Conservation (phyloP, 768 basidiomycete genomes). For the Coprinellus aureogranulatus region DNA sequence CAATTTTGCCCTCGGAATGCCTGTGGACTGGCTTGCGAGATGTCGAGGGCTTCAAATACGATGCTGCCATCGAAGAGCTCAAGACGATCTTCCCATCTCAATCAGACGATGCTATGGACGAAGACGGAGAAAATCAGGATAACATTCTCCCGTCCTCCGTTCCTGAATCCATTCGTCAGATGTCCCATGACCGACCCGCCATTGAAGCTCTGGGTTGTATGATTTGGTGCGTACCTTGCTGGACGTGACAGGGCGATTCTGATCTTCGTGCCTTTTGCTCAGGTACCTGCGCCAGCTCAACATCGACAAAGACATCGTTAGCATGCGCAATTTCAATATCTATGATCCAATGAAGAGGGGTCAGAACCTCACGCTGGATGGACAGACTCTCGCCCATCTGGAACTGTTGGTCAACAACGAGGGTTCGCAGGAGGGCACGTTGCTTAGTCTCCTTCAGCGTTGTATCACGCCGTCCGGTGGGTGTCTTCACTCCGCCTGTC, state of each 20-base stretch:
- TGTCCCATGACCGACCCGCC: slow-evolving; percentile 63
- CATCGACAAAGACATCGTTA: slow-evolving; percentile 92
- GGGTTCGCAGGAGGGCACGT: slow-evolving; percentile 87
- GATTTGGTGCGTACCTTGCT: slow-evolving; percentile 63
- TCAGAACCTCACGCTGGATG: slow-evolving; percentile 84
- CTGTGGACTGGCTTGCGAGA: slow-evolving; percentile 86
- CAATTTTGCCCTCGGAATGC: slow-evolving; percentile 74
- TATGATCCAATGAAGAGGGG: slow-evolving; percentile 94
- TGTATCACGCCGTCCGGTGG: slow-evolving; percentile 91
- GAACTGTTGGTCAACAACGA: slow-evolving; percentile 95
- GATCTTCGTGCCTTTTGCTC: slow-evolving; percentile 5
- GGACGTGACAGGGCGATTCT: slow-evolving; percentile 23
- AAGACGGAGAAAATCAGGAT: slow-evolving; percentile 34
- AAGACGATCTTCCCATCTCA: slow-evolving; percentile 58
- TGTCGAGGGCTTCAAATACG: slow-evolving; percentile 79
- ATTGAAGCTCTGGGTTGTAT: slow-evolving; percentile 88
- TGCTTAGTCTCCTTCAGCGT: slow-evolving; percentile 75
- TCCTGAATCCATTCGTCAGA: slow-evolving; percentile 72
- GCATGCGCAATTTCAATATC: slow-evolving; percentile 96
- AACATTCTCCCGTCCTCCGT: slow-evolving; percentile 39
- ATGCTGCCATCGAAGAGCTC: slow-evolving; percentile 67
- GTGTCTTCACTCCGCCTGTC: slow-evolving; percentile 16
- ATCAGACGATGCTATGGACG: slow-evolving; percentile 39
- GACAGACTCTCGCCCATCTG: slow-evolving; percentile 91
- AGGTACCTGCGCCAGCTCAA: slow-evolving; percentile 89